A percentile compares a stretch with the other conserved stretches of the same genome.
These are phyloP conservation scores for Lactarius tabidus DNA, from an alignment of 768 basidiomycete genomes.

Conservation along the genomic window DNA sequence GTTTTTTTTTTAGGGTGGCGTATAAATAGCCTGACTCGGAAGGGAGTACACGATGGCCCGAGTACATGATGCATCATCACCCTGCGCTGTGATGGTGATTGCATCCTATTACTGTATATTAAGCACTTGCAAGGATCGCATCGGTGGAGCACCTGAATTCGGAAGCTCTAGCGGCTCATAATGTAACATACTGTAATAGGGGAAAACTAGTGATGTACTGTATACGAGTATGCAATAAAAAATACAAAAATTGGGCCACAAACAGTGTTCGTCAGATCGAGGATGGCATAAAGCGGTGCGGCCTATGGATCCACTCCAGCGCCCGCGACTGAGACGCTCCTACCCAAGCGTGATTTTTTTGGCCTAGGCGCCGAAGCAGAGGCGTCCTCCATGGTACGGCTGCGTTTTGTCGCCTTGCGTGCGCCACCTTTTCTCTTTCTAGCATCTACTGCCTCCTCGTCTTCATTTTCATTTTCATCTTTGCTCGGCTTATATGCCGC, in stretches of 20 bases:
- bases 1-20: too few relatives aligned
- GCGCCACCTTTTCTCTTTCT: constrained; percentile 9
- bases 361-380: constrained; percentile 13
- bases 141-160: background rate
- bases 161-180: background rate
- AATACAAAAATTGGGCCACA: background rate
- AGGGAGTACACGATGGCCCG: too few relatives aligned
- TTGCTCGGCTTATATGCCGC: constrained; percentile 23
- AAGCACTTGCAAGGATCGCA: background rate
- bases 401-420: constrained; percentile 20
- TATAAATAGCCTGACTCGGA: too few relatives aligned
- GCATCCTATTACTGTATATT: too few relatives aligned
- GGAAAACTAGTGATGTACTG: background rate
- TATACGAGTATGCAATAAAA: background rate
- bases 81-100: too few relatives aligned
- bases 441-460: constrained; percentile 7
- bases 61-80: too few relatives aligned
- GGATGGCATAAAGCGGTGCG: background rate
- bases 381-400: constrained; percentile 21
- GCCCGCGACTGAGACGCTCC: constrained; percentile 17
- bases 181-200: background rate
- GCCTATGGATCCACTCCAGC: constrained; percentile 13
- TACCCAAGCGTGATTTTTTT: constrained; percentile 23
- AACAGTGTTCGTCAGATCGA: background rate
- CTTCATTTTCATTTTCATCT: constrained; percentile 17